phyloP scores from a whole-genome alignment of 106 monocot genomes.

The Platanthera zijinensis region DNA sequence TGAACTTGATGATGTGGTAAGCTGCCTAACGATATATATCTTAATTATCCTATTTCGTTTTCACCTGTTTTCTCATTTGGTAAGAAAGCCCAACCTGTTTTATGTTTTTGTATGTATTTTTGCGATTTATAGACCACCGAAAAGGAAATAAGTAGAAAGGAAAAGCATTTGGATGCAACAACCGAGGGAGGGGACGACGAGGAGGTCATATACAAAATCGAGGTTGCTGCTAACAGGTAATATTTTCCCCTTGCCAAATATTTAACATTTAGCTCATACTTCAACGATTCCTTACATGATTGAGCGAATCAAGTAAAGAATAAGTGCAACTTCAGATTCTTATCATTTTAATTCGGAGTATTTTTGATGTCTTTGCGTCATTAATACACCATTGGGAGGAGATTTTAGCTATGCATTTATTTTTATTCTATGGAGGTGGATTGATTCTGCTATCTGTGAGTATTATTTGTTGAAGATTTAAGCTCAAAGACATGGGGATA shows the following conservation, averaged over 20 bases:
- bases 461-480: neutral
- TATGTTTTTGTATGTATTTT: neutral
- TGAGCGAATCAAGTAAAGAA: neutral
- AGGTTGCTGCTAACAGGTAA: conserved; percentile 87
- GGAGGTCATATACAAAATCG: conserved; percentile 91
- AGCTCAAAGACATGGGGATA: neutral
- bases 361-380: neutral
- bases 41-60: neutral
- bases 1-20: conserved; percentile 92
- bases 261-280: neutral
- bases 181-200: conserved; percentile 44
- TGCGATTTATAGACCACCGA: conserved; percentile 57
- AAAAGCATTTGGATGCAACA: conserved; percentile 66
- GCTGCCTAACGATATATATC: neutral
- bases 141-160: conserved; percentile 83
- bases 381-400: neutral
- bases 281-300: neutral
- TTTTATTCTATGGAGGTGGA: neutral
- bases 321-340: neutral
- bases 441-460: neutral
- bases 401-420: neutral
- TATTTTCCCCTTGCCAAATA: neutral
- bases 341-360: neutral
- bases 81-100: neutral
- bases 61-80: neutral